Evolutionary conservation across 2,329 filamentous ascomycete genomes (phyloP), one percentile per base, ranked within the genome.

Genomic region (Lachnellula arida): DNA sequence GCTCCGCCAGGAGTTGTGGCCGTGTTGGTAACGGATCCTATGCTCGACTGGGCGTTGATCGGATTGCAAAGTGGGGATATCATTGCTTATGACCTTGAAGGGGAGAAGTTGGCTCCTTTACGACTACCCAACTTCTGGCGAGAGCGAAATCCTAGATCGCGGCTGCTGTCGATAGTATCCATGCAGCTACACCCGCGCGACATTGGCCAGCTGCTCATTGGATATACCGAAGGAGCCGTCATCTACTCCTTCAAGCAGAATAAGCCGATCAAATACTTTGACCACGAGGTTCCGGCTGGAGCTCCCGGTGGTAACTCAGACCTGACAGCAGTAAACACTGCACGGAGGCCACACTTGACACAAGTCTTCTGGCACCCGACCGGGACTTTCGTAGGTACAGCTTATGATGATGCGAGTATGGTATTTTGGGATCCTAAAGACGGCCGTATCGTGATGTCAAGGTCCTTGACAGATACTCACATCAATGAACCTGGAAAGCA

Each of bases 221-320:
- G 88, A n/a, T 99, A 97, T 71, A 84, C 84, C 0, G 84, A 93
- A 63, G 94, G 94, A 14, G 91, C 89, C 5, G 90, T 90, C 47
- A 81, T 94, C 58, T 99, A 95, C 73, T 95, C 91, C 2, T 95
- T 99, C 78, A 97, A 99, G 75, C 88, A 95, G 70, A 92, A 91
- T 67, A 81, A 86, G 57, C 79, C 90, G 0, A 76, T 85, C 47
- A 87, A 88, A 60, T 95, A 85, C 73, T 91, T 96, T 65, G 81
- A 92, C 62, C 97, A 97, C 71, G 80, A 87, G 56, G 72, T 97
- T 3, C 89, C 91, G 0, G 78, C 82, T 11, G 91, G 92, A 15
- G 92, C 93, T 4, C 88, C 89, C 0, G 93, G 93, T n/a, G 57
- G 84, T 22, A 61, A 86, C 68, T 76, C 79, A 11, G 88, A 91